phyloP scores from a whole-genome alignment of 176 grass and related monocot genomes.

The Oryza rufipogon region DNA sequence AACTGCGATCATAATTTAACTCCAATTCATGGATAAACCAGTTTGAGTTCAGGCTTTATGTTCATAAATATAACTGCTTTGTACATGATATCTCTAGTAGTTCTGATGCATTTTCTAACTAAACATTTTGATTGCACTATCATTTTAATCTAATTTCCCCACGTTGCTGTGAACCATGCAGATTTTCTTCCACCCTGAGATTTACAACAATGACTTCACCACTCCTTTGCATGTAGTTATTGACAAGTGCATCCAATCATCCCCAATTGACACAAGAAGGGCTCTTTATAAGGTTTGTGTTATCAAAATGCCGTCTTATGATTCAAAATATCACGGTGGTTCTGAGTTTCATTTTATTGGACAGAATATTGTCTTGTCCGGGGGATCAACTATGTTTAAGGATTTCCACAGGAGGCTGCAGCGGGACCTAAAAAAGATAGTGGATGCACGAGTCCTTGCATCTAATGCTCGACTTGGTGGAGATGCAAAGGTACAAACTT shows the following conservation, averaged over 20 bases:
- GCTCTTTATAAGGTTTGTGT: constrained; percentile 85
- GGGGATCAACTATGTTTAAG: constrained; percentile 98
- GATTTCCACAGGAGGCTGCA: constrained; percentile 99
- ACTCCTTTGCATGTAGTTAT: constrained; percentile 79
- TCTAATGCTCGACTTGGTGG: constrained; percentile 59
- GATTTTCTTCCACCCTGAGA: constrained; percentile 99
- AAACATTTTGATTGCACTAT: neutral
- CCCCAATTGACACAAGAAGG: constrained; percentile 96
- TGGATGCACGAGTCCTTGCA: constrained; percentile 70
- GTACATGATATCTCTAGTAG: neutral
- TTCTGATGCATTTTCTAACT: neutral
- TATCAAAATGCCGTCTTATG: constrained; percentile 24
- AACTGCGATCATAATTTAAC: constrained; percentile 27
- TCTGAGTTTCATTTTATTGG: constrained; percentile 29
- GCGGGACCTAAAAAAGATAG: constrained; percentile 95
- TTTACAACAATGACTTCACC: constrained; percentile 79
- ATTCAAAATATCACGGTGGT: neutral
- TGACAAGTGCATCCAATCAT: constrained; percentile 96
- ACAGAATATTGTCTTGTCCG: constrained; percentile 98
- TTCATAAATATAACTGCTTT: neutral
- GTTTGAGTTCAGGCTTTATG: constrained; percentile 20
- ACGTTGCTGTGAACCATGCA: constrained; percentile 34
- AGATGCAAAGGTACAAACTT: constrained; percentile 67
- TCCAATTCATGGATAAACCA: neutral
- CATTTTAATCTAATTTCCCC: constrained; percentile 20